phyloP scores from a whole-genome alignment of 2,329 filamentous ascomycete genomes.

The Graphiopsis chlorocephala region DNA sequence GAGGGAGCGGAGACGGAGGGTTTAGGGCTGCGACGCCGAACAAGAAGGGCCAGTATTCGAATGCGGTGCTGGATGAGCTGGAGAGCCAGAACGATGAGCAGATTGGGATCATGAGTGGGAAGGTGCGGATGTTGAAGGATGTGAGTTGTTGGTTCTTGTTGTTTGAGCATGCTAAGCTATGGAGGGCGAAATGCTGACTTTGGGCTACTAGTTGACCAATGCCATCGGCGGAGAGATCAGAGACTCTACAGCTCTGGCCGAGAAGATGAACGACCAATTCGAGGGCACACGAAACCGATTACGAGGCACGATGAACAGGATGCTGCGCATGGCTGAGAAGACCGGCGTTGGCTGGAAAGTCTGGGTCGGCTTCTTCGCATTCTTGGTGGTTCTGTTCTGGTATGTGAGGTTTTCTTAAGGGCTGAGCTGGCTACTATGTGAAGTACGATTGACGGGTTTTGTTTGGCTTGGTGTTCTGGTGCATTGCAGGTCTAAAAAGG shows the following conservation, averaged over 20 bases:
- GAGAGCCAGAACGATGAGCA: slow-evolving; percentile 94
- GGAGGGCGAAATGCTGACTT: slow-evolving; percentile 1
- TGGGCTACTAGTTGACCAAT: slow-evolving; percentile 67
- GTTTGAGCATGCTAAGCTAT: not conserved
- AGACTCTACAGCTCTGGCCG: slow-evolving; percentile 79
- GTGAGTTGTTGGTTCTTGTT: slow-evolving; percentile 52
- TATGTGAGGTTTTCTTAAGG: slow-evolving; percentile 77
- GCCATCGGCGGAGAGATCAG: slow-evolving; percentile 96
- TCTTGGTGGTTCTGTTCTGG: slow-evolving; percentile 76
- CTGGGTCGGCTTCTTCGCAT: slow-evolving; percentile 86
- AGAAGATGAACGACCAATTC: slow-evolving; percentile 95
- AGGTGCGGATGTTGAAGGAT: slow-evolving; percentile 85
- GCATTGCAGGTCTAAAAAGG: not conserved
- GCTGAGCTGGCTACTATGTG: not conserved
- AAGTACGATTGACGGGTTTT: not conserved
- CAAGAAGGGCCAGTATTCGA: slow-evolving; percentile 81
- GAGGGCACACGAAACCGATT: slow-evolving; percentile 78
- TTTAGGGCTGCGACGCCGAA: slow-evolving; percentile 47
- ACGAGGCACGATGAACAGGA: slow-evolving; percentile 91
- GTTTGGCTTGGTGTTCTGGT: slow-evolving; percentile 11
- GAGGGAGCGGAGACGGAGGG: slow-evolving; percentile 25
- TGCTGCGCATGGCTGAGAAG: slow-evolving; percentile 91
- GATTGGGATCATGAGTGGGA: slow-evolving; percentile 84
- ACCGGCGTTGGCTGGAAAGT: slow-evolving; percentile 96
- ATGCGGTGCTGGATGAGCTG: slow-evolving; percentile 85